phyloP scores from a whole-genome alignment of 2,329 filamentous ascomycete genomes.

The Cladosporium sp. region DNA sequence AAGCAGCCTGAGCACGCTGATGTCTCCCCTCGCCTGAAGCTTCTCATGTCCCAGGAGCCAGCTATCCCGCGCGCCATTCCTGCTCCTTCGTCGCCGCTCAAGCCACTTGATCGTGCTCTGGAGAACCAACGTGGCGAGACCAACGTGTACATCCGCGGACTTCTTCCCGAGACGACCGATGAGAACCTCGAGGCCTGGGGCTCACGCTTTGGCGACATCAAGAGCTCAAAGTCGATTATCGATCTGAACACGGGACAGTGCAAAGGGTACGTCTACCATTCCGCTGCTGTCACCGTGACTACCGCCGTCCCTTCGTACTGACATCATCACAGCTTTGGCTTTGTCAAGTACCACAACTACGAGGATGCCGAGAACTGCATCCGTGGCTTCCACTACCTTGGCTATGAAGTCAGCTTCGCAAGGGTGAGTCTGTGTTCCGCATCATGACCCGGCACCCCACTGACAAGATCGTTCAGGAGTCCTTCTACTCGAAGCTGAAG shows the following conservation, averaged over 20 bases:
- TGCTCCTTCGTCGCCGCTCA: conserved; percentile 78
- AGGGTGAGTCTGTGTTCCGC: conserved; percentile 55
- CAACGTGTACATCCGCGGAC: conserved; percentile 96
- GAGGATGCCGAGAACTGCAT: conserved; percentile 93
- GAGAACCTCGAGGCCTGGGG: conserved; percentile 80
- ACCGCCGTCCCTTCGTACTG: conserved; percentile 26
- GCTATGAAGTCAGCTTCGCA: conserved; percentile 97
- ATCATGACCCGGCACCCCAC: conserved; percentile 15
- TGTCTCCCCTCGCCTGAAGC: conserved; percentile 43
- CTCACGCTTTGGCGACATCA: conserved; percentile 83
- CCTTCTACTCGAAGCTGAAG: conserved; percentile 96
- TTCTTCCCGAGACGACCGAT: conserved; percentile 92
- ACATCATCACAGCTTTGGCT: conserved; percentile 70
- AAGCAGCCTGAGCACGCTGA: conserved; percentile 36
- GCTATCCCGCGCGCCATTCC: conserved; percentile 83
- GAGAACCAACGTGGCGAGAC: conserved; percentile 94
- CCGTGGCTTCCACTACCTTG: conserved; percentile 86
- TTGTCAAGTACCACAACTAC: conserved; percentile 88
- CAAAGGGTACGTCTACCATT: conserved; percentile 68
- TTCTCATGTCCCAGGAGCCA: conserved; percentile 63
- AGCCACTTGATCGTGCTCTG: conserved; percentile 88
- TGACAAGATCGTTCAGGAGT: conserved; percentile 60
- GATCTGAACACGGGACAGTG: conserved; percentile 88
- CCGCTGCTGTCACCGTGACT: not conserved
- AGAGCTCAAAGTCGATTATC: conserved; percentile 98